Evolutionary conservation across 176 grass and related monocot species (phyloP).

Genomic region (Aegilops tauschii): DNA sequence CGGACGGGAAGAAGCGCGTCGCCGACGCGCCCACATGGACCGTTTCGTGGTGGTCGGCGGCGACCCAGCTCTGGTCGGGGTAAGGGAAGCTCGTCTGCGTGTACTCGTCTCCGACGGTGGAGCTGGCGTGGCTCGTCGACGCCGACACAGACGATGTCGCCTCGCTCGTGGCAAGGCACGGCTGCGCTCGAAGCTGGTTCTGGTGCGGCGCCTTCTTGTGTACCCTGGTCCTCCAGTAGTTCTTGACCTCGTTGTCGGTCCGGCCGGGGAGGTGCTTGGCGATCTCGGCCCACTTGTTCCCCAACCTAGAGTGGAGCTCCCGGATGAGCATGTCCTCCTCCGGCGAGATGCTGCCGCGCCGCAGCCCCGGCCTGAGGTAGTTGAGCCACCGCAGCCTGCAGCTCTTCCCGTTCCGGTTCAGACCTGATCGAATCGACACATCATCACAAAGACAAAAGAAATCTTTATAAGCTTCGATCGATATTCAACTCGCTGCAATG

Average conservation of each 20-base stretch:
- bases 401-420: slow-evolving; percentile 65
- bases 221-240: slow-evolving; percentile 88
- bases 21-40: background rate
- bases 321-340: slow-evolving; percentile 51
- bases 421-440: slow-evolving; percentile 11
- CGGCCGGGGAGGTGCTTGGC: slow-evolving; percentile 69
- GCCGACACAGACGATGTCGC: background rate
- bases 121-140: slow-evolving; percentile 25
- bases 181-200: background rate
- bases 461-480: background rate
- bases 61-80: background rate
- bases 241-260: slow-evolving; percentile 91
- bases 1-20: slow-evolving; percentile 7
- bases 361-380: slow-evolving; percentile 55
- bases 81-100: slow-evolving; percentile 5
- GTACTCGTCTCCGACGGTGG: slow-evolving; percentile 7
- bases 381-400: slow-evolving; percentile 74
- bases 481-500: background rate
- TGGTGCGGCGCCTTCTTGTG: slow-evolving; percentile 32
- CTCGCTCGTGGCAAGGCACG: background rate
- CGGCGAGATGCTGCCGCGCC: slow-evolving; percentile 53
- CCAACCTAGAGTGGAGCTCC: slow-evolving; percentile 48
- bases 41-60: background rate
- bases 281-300: slow-evolving; percentile 80
- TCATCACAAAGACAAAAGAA: background rate